A percentile compares a stretch with the other conserved stretches of the same genome.
Conservation (phyloP, 2,329 filamentous ascomycete genomes). For the Alternaria metachromatica region DNA sequence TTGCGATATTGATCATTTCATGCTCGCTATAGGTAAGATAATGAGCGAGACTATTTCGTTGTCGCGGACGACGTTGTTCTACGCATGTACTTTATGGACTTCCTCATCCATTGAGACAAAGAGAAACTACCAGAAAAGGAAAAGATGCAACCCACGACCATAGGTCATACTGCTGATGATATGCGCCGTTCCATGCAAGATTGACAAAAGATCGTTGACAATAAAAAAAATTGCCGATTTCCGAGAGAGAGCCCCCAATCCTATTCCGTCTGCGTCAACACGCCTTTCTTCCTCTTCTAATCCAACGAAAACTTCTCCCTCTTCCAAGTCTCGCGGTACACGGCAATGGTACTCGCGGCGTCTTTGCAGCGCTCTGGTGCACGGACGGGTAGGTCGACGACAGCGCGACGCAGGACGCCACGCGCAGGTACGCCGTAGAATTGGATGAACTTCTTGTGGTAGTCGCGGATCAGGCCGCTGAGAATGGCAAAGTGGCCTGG, state of each 20-base stretch:
- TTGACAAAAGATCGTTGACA: not conserved
- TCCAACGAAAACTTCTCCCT: slow-evolving; percentile 31
- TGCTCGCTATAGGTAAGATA: not conserved
- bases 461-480: slow-evolving; percentile 64
- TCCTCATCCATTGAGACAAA: not conserved
- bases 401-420: slow-evolving; percentile 71
- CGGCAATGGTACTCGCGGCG: slow-evolving; percentile 38
- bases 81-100: not conserved
- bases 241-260: not conserved
- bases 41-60: not conserved
- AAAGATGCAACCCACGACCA: slow-evolving; percentile 1
- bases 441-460: slow-evolving; percentile 75
- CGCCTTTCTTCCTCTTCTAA: not conserved
- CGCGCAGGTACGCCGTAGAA: slow-evolving; percentile 81
- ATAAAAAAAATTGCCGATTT: not conserved
- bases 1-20: not conserved
- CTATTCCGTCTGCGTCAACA: not conserved
- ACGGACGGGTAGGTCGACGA: slow-evolving; percentile 72
- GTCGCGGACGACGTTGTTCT: not conserved
- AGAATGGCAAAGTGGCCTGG: slow-evolving; percentile 59
- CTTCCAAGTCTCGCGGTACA: slow-evolving; percentile 43
- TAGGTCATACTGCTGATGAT: slow-evolving; percentile 10
- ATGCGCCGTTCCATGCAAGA: slow-evolving; percentile 1
- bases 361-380: slow-evolving; percentile 34
- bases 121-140: not conserved